phyloP scores from a whole-genome alignment of 2,329 filamentous ascomycete genomes.

The Dichotomopilus funicola region DNA sequence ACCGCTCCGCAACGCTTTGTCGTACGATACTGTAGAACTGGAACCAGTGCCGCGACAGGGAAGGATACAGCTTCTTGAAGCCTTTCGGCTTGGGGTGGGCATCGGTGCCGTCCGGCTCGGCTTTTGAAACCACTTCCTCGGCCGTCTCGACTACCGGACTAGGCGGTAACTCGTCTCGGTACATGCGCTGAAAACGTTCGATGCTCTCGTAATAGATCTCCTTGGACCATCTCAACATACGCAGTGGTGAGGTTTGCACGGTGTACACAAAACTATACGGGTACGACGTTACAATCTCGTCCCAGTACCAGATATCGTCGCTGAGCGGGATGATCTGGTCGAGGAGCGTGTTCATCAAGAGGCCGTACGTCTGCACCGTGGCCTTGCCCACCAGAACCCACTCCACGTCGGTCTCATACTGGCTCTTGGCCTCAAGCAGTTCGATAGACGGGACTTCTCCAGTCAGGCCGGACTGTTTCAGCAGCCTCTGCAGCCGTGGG shows the following conservation, averaged over 20 bases:
- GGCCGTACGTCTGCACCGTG: conserved; percentile 81
- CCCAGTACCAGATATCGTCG: conserved; percentile 94
- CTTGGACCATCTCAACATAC: conserved; percentile 64
- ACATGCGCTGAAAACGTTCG: conserved; percentile 33
- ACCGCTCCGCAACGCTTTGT: conserved; percentile 66
- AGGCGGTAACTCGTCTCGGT: conserved; percentile 10
- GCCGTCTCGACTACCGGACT: not conserved
- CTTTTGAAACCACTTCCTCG: conserved; percentile 17
- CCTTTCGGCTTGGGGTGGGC: not conserved
- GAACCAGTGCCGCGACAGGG: conserved; percentile 49
- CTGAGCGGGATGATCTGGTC: conserved; percentile 77
- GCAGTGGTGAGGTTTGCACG: conserved; percentile 73
- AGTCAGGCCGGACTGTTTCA: conserved; percentile 56
- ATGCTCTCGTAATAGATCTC: conserved; percentile 62
- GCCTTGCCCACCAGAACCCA: conserved; percentile 91
- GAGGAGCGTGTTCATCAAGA: conserved; percentile 68
- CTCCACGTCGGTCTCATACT: conserved; percentile 71
- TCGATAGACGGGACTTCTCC: conserved; percentile 20
- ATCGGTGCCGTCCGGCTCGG: conserved; percentile 1
- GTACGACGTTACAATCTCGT: conserved; percentile 74
- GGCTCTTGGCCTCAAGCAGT: conserved; percentile 31
- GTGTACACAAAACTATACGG: conserved; percentile 76
- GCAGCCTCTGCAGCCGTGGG: conserved; percentile 52
- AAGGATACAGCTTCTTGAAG: conserved; percentile 16
- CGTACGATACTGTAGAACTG: conserved; percentile 77